Evolutionary conservation across 305 asterid species (phyloP).

Genomic region (Fraxinus floribunda): DNA sequence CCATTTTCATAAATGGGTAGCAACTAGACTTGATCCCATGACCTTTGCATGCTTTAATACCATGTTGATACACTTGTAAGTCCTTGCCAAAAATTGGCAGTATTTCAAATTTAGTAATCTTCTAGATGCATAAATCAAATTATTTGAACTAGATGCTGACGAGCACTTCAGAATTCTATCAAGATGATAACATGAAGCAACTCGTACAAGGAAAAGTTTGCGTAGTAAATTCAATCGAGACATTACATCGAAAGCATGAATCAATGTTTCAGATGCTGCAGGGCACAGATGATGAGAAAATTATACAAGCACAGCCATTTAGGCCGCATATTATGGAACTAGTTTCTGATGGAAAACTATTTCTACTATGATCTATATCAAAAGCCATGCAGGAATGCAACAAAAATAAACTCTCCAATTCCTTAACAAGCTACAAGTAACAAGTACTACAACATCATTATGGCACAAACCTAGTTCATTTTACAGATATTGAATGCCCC

Average conservation of each 20-base stretch:
- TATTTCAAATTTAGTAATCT: neutral
- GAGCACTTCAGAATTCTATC: neutral
- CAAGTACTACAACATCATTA: neutral
- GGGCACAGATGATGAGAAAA: neutral
- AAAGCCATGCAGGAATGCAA: neutral
- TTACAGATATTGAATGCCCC: neutral
- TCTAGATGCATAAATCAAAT: neutral
- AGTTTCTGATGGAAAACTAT: neutral
- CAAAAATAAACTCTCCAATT: neutral
- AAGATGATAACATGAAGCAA: neutral
- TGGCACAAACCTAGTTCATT: neutral
- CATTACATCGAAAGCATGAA: neutral
- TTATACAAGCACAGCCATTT: neutral
- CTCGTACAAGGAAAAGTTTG: neutral
- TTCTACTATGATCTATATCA: neutral
- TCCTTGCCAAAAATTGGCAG: neutral
- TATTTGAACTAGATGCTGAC: neutral
- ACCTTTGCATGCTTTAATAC: neutral
- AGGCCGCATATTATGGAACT: neutral
- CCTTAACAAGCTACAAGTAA: neutral
- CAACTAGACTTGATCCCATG: constrained; percentile 46
- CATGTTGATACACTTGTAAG: neutral
- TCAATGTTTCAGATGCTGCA: neutral
- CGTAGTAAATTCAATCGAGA: neutral
- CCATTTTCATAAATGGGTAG: constrained; percentile 24